Evolutionary conservation across 2,329 filamentous ascomycete species (phyloP).

Genomic region (Ceratocystis albifundus): DNA sequence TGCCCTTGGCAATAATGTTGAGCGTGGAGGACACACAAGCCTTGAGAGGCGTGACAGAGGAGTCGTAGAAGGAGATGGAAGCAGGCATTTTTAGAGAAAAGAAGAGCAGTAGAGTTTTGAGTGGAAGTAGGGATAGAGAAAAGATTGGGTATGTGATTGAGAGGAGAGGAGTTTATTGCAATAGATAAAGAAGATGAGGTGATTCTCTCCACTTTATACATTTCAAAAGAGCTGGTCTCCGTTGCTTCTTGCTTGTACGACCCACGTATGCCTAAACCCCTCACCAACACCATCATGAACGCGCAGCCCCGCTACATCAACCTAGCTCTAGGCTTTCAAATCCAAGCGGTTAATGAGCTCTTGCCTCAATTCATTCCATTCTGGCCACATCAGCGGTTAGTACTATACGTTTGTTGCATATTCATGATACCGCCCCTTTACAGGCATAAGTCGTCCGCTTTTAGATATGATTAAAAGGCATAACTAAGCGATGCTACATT

Average conservation of each 20-base stretch:
- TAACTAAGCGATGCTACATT: neutral
- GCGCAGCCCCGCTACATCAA: too few species aligned
- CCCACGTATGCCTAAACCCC: too few species aligned
- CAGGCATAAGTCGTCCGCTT: too few species aligned
- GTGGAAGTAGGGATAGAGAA: neutral
- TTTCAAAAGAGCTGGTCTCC: neutral
- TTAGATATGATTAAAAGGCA: neutral
- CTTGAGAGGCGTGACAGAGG: constrained; percentile 13
- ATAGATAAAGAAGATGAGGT: neutral
- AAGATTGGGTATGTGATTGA: neutral
- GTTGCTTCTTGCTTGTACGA: neutral
- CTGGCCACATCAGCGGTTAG: too few species aligned
- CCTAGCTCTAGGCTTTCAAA: too few species aligned
- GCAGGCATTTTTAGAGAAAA: constrained; percentile 16
- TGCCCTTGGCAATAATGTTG: constrained; percentile 17
- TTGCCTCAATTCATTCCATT: too few species aligned
- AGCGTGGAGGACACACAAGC: neutral
- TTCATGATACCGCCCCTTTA: too few species aligned
- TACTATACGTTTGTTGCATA: too few species aligned
- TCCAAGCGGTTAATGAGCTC: too few species aligned
- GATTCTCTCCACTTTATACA: neutral
- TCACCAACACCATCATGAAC: too few species aligned
- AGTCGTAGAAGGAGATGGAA: constrained; percentile 16
- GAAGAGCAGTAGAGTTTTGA: neutral
- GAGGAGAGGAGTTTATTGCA: neutral